phyloP scores from a whole-genome alignment of 1,284 basidiomycete species.

The Ganoderma lucidum region DNA sequence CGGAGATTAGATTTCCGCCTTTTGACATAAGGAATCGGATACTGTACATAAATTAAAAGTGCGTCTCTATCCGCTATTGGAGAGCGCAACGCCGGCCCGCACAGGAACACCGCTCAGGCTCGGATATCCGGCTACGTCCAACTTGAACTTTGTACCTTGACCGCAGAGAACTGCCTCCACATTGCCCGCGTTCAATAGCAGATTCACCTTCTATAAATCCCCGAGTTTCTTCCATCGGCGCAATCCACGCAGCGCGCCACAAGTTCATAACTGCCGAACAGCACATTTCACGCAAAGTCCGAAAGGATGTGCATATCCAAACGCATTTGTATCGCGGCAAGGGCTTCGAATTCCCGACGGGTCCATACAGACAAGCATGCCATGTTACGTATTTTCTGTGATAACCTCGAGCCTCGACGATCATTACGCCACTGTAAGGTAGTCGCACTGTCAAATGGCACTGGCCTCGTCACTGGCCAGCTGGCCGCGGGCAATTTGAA shows the following conservation, averaged over 20 bases:
- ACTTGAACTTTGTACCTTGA: background rate
- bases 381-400: background rate
- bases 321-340: background rate
- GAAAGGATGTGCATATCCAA: background rate
- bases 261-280: background rate
- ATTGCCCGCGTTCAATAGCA: conserved; percentile 10
- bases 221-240: conserved; percentile 5
- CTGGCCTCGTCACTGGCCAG: background rate
- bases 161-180: conserved; percentile 4
- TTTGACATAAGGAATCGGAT: no score
- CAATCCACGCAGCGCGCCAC: conserved; percentile 3
- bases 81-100: no score
- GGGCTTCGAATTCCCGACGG: background rate
- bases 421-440: background rate
- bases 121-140: background rate
- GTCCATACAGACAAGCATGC: background rate
- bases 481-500: background rate
- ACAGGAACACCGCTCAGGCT: background rate
- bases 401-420: background rate
- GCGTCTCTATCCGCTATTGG: conserved; percentile 29
- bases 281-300: background rate
- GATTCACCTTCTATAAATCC: background rate
- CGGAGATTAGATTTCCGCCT: conserved; percentile 27
- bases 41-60: background rate
- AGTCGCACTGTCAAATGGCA: background rate